Percentiles rank a stretch among this genome's conserved stretches.
Conservation (phyloP, 768 basidiomycete genomes). For the Termitomyces sp. region DNA sequence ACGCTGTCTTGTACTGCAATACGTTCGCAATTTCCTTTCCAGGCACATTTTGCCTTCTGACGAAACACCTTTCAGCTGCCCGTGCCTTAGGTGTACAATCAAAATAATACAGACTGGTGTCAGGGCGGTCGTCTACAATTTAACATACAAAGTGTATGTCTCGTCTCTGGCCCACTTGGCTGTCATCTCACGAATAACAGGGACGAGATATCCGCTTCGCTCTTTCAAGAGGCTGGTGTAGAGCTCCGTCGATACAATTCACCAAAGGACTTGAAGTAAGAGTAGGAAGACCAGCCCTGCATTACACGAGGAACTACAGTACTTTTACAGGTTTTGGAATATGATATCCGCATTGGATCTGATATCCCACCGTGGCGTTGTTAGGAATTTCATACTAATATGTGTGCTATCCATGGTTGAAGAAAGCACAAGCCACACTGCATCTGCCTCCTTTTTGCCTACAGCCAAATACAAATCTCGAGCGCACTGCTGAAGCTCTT, state of each 20-base stretch:
- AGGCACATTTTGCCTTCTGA: not conserved
- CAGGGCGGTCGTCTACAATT: conserved; percentile 88
- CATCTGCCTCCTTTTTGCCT: conserved; percentile 66
- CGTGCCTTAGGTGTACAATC: conserved; percentile 93
- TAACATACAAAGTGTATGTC: conserved; percentile 91
- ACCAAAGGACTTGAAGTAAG: conserved; percentile 23
- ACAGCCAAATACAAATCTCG: conserved; percentile 63
- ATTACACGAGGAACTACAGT: not conserved
- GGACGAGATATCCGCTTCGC: conserved; percentile 76
- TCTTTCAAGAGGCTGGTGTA: conserved; percentile 84
- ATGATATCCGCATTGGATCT: conserved; percentile 38
- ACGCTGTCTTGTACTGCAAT: conserved; percentile 94
- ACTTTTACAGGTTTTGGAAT: conserved; percentile 19
- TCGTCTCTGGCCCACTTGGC: not conserved
- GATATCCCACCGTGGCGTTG: conserved; percentile 64
- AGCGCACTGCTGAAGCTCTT: conserved; percentile 71
- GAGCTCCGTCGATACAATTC: conserved; percentile 70
- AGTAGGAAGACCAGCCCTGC: not conserved
- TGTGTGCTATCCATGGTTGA: conserved; percentile 48
- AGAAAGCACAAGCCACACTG: conserved; percentile 77
- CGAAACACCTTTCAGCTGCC: conserved; percentile 61
- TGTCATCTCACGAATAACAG: conserved; percentile 33
- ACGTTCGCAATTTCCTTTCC: conserved; percentile 58
- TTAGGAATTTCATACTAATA: conserved; percentile 48
- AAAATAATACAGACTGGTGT: conserved; percentile 97